Evolutionary conservation across 192 early-diverging fungal genomes (phyloP).

Genomic region (Coemansia sp.): DNA sequence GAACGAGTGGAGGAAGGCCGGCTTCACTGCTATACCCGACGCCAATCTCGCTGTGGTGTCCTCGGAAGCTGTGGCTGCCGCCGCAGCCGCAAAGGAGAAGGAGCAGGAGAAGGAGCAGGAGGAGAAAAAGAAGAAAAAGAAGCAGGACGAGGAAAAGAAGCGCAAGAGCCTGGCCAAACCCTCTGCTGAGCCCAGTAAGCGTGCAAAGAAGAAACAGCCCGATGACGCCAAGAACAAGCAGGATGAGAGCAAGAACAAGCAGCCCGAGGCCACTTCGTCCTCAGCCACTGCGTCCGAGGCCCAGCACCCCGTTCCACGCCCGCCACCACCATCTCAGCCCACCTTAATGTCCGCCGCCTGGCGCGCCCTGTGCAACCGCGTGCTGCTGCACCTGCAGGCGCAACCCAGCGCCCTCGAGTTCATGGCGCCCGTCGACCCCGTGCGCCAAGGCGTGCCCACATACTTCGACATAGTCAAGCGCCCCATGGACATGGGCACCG

Average conservation of each 20-base stretch:
- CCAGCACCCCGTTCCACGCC: no score
- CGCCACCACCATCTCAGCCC: constrained; percentile 6
- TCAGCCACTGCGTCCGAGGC: no score
- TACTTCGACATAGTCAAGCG: constrained; percentile 63
- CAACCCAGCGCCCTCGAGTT: constrained; percentile 61
- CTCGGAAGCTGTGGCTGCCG: background rate
- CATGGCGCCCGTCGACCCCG: constrained; percentile 65
- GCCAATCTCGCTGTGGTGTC: no score
- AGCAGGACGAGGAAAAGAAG: constrained; percentile 4
- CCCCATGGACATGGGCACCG: constrained; percentile 75
- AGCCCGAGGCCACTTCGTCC: no score
- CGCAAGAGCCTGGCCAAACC: no score
- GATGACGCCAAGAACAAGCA: background rate
- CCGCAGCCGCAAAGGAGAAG: background rate
- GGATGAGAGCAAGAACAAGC: no score
- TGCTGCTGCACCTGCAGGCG: constrained; percentile 50
- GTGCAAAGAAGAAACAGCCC: no score
- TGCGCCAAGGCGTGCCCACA: constrained; percentile 57
- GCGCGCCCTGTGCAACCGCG: constrained; percentile 16
- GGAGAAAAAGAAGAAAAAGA: constrained; percentile 1
- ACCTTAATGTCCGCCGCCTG: no score
- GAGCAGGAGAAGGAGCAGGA: background rate
- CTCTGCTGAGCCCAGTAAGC: no score
- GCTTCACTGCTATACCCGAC: background rate
- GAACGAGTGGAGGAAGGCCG: constrained; percentile 37